These are phyloP conservation scores for Datura wrightii DNA, from an alignment of 257 asterid species.

Conservation along the genomic window DNA sequence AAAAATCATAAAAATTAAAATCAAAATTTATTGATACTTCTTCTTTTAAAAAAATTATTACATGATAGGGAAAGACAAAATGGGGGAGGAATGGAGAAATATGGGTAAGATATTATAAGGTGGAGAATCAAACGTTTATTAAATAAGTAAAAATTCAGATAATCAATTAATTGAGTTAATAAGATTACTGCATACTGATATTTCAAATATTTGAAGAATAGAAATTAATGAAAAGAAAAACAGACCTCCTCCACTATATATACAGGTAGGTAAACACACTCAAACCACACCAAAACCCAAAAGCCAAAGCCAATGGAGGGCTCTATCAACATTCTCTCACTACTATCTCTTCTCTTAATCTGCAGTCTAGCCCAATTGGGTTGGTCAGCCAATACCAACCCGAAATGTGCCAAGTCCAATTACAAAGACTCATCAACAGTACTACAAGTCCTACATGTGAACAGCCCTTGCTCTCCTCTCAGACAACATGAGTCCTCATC, in stretches of 20 bases:
- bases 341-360: constrained; percentile 38
- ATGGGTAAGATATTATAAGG: too few relatives aligned
- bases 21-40: too few relatives aligned
- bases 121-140: too few relatives aligned
- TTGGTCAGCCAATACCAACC: neutral
- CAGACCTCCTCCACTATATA: neutral
- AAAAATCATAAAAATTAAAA: too few relatives aligned
- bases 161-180: too few relatives aligned
- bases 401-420: constrained; percentile 41
- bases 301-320: neutral
- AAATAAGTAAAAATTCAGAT: too few relatives aligned
- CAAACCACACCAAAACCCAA: constrained; percentile 32
- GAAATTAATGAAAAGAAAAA: neutral
- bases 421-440: constrained; percentile 61
- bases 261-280: constrained; percentile 14
- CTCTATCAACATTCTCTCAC: constrained; percentile 34
- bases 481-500: constrained; percentile 42
- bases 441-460: constrained; percentile 64
- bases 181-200: too few relatives aligned
- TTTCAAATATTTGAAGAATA: too few relatives aligned
- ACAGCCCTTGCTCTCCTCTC: constrained; percentile 76
- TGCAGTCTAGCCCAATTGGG: constrained; percentile 37
- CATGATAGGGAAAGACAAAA: too few relatives aligned
- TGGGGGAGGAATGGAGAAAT: too few relatives aligned
- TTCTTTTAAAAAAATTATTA: too few relatives aligned